Evolutionary conservation across 179 eudicot species (phyloP).

Genomic region (Spergularia azorica): DNA sequence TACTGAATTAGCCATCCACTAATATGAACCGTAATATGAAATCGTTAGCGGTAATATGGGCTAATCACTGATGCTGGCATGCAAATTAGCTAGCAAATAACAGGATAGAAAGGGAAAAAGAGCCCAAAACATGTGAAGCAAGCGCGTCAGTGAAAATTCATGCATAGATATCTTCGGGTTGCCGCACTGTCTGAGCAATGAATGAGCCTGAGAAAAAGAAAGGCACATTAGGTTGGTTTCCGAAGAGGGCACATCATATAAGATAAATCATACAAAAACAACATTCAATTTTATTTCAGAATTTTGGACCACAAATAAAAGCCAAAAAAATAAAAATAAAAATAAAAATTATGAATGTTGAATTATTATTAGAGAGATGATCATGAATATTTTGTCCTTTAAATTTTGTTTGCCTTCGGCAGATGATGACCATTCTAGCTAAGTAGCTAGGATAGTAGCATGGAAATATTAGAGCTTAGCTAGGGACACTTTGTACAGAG

Average conservation of each 20-base stretch:
- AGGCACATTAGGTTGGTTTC: constrained; percentile 13
- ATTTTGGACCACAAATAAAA: constrained; percentile 19
- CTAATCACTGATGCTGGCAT: too few species aligned
- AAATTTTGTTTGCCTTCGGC: background rate
- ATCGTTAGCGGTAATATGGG: too few species aligned
- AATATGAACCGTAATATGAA: too few species aligned
- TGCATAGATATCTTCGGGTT: background rate
- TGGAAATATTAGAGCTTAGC: background rate
- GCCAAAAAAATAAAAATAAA: background rate
- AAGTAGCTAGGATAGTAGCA: background rate
- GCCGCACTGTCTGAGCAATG: constrained; percentile 10
- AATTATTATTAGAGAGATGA: background rate
- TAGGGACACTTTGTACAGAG: constrained; percentile 7
- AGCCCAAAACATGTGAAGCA: too few species aligned
- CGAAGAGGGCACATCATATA: constrained; percentile 14
- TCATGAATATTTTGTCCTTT: background rate
- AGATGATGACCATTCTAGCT: constrained; percentile 13
- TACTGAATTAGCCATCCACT: too few species aligned
- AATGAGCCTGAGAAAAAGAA: constrained; percentile 10
- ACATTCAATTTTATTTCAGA: constrained; percentile 26
- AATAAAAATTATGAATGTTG: background rate
- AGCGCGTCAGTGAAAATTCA: too few species aligned
- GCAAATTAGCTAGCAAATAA: too few species aligned
- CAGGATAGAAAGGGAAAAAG: too few species aligned
- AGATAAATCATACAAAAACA: constrained; percentile 6